Percentiles rank a stretch among this genome's conserved stretches.
phyloP scores from a whole-genome alignment of 192 early-diverging fungal species.

The Coemansia sp. region DNA sequence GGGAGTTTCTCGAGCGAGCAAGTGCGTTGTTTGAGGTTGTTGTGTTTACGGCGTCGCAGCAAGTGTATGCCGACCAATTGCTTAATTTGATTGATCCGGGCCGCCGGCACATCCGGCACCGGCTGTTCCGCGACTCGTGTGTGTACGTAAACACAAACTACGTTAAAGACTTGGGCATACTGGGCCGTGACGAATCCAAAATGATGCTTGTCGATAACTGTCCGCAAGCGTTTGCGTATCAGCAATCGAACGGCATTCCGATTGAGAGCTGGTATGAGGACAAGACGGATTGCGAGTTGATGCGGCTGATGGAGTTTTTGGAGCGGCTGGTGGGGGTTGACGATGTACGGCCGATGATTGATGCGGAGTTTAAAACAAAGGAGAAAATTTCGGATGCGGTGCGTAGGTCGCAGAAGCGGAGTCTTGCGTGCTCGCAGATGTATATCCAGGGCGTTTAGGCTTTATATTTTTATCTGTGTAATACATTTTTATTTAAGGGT shows the following conservation, averaged over 20 bases:
- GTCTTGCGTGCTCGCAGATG: background rate
- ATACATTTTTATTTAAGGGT: too few relatives aligned
- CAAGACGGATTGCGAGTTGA: conserved; percentile 63
- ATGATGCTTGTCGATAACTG: conserved; percentile 72
- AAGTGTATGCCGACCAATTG: conserved; percentile 67
- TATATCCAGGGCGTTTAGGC: background rate
- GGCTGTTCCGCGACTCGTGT: conserved; percentile 71
- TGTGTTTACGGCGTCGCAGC: conserved; percentile 73
- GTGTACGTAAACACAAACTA: conserved; percentile 66
- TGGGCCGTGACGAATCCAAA: conserved; percentile 67
- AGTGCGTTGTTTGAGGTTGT: conserved; percentile 68
- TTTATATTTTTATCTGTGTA: too few relatives aligned
- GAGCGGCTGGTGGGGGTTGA: conserved; percentile 59
- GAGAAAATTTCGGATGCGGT: conserved; percentile 49
- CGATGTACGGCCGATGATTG: conserved; percentile 68
- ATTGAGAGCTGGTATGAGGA: conserved; percentile 76
- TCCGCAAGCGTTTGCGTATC: conserved; percentile 74
- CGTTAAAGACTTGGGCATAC: conserved; percentile 68
- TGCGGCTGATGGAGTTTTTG: conserved; percentile 61
- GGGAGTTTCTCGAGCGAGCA: conserved; percentile 60
- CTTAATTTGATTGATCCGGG: conserved; percentile 65
- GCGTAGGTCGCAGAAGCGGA: conserved; percentile 19
- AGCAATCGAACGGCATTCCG: conserved; percentile 70
- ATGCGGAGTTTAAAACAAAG: conserved; percentile 56
- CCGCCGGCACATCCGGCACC: conserved; percentile 62